Evolutionary conservation across 768 basidiomycete genomes (phyloP).

Genomic region (Termitomyces sp.): DNA sequence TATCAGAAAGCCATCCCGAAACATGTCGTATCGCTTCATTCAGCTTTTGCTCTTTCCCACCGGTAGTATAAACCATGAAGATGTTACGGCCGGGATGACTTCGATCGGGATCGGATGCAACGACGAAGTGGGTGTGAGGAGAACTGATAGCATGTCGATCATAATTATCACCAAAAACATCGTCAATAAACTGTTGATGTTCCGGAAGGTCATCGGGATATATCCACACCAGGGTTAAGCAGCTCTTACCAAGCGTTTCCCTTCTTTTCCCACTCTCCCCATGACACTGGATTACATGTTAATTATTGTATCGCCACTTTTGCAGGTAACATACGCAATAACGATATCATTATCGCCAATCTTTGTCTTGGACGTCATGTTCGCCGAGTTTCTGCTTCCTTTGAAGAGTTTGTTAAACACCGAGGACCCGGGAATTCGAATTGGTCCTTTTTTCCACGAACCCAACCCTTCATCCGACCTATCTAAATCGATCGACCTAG

Average conservation of each 20-base stretch:
- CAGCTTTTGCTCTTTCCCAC: conserved; percentile 10
- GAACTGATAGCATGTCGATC: conserved; percentile 2
- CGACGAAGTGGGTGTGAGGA: conserved; percentile 5
- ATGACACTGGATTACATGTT: conserved; percentile 4
- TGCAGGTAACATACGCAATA: conserved; percentile 6
- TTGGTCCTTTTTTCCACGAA: background rate
- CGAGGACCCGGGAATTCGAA: background rate
- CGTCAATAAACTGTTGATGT: conserved; percentile 7
- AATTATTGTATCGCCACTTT: background rate
- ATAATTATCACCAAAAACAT: conserved; percentile 2
- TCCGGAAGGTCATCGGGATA: background rate
- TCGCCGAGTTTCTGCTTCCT: background rate
- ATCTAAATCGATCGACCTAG: background rate
- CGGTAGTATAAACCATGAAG: conserved; percentile 9
- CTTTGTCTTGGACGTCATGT: background rate
- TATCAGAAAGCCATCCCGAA: conserved; percentile 12
- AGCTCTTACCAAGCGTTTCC: conserved; percentile 9
- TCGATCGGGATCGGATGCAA: conserved; percentile 4
- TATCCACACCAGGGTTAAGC: background rate
- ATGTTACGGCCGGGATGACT: conserved; percentile 6
- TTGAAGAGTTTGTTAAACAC: conserved; percentile 6
- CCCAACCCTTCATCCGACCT: background rate
- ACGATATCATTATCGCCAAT: conserved; percentile 6
- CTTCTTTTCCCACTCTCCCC: conserved; percentile 9
- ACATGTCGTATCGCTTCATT: conserved; percentile 6